phyloP scores from a whole-genome alignment of 352 stramenopile species.

The Phytophthora capsici region DNA sequence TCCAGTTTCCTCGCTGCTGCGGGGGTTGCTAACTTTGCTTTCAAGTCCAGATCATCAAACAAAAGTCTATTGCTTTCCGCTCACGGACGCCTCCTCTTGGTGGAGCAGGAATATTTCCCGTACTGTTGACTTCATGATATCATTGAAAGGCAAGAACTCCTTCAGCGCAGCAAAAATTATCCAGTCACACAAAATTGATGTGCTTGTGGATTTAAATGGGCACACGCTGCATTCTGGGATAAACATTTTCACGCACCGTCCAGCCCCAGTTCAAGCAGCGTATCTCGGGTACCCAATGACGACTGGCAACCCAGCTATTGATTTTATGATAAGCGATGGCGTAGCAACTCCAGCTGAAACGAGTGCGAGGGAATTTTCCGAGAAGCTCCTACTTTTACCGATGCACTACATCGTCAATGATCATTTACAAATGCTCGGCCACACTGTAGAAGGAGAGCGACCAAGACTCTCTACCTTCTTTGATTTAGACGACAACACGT shows the following conservation, averaged over 20 bases:
- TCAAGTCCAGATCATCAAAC: slow-evolving; percentile 34
- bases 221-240: slow-evolving; percentile 85
- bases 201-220: slow-evolving; percentile 86
- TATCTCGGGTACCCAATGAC: slow-evolving; percentile 86
- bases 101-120: slow-evolving; percentile 84
- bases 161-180: slow-evolving; percentile 57
- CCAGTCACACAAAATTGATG: slow-evolving; percentile 61
- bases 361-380: slow-evolving; percentile 51
- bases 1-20: slow-evolving; percentile 72
- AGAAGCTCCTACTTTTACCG: slow-evolving; percentile 77
- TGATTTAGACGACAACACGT: slow-evolving; percentile 16
- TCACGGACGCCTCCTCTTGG: slow-evolving; percentile 67
- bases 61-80: slow-evolving; percentile 78
- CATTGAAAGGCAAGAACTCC: slow-evolving; percentile 62
- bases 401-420: slow-evolving; percentile 88
- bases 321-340: slow-evolving; percentile 72
- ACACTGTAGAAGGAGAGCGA: slow-evolving; percentile 44
- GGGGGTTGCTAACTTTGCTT: slow-evolving; percentile 65
- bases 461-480: slow-evolving; percentile 26
- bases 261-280: slow-evolving; percentile 69
- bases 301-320: slow-evolving; percentile 62
- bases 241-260: slow-evolving; percentile 62
- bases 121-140: slow-evolving; percentile 72
- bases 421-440: slow-evolving; percentile 78
- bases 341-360: slow-evolving; percentile 59